Conservation (phyloP, 1,139 yeast genomes). For the Lodderomyces jiufengensis region DNA sequence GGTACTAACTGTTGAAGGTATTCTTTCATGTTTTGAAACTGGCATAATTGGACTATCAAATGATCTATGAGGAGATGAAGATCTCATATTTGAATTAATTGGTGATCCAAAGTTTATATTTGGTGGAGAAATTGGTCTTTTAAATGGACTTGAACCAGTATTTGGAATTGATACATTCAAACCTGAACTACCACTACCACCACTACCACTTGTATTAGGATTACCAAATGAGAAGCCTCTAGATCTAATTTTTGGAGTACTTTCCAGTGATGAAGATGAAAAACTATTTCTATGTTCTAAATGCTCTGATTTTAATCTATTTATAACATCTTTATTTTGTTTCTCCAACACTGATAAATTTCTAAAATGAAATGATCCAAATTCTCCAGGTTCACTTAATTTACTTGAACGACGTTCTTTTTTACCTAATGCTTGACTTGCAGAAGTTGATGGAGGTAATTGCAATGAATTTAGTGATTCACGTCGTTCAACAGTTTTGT, state of each 20-base stretch:
- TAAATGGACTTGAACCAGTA: constrained; percentile 7
- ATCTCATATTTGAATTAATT: constrained; percentile 13
- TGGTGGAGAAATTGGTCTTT: constrained; percentile 21
- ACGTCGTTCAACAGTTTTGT: constrained; percentile 8
- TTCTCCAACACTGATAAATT: constrained; percentile 87
- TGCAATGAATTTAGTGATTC: constrained; percentile 9
- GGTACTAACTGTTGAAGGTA: constrained; percentile 33
- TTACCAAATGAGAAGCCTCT: constrained; percentile 36
- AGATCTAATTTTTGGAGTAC: constrained; percentile 32
- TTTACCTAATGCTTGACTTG: constrained; percentile 37
- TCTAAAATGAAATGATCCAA: constrained; percentile 90
- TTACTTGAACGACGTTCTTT: constrained; percentile 66
- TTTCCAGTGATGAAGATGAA: constrained; percentile 41
- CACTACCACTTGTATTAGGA: constrained; percentile 15
- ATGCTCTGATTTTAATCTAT: constrained; percentile 81
- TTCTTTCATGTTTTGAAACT: constrained; percentile 23
- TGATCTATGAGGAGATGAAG: constrained; percentile 28
- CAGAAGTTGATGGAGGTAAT: constrained; percentile 2
- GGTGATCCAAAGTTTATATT: constrained; percentile 8
- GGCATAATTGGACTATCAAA: constrained; percentile 23
- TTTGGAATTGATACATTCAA: neutral
- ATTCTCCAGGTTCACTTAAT: constrained; percentile 72
- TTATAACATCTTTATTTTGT: constrained; percentile 91
- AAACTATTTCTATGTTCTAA: constrained; percentile 49
- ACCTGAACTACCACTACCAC: neutral